phyloP scores from a whole-genome alignment of 2,329 filamentous ascomycete species.

The Colletotrichum viniferum region DNA sequence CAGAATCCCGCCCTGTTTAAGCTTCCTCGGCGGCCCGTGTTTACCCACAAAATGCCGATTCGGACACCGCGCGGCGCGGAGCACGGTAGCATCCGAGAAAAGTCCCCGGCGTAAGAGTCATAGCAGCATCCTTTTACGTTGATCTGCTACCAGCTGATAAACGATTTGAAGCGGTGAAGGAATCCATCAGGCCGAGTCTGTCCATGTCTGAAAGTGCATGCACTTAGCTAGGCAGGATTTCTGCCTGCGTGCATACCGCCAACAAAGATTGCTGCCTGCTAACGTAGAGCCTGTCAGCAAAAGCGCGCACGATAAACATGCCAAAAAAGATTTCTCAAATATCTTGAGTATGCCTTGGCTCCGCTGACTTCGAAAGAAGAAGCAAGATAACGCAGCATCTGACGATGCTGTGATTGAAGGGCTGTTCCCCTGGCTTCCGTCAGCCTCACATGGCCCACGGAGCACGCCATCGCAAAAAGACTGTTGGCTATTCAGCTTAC shows the following conservation, averaged over 20 bases:
- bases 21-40: not conserved
- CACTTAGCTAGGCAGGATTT: not conserved
- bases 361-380: not conserved
- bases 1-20: not conserved
- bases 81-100: not conserved
- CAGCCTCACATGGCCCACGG: not conserved
- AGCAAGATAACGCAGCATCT: not conserved
- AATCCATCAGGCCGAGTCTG: not conserved
- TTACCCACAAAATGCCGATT: not conserved
- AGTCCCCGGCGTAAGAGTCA: not conserved
- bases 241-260: not conserved
- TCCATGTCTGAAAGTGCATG: not conserved
- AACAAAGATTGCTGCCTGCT: not conserved
- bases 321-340: not conserved
- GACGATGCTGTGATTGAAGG: not conserved
- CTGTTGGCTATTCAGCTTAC: not conserved
- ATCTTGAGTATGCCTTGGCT: not conserved
- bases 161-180: rapidly evolving
- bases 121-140: rapidly evolving
- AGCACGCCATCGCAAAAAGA: not conserved
- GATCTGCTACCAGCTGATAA: not conserved
- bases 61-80: not conserved
- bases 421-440: not conserved
- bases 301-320: not conserved
- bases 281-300: not conserved